Conservation (phyloP, 257 asterid species). For the Fraxinus anomala region DNA sequence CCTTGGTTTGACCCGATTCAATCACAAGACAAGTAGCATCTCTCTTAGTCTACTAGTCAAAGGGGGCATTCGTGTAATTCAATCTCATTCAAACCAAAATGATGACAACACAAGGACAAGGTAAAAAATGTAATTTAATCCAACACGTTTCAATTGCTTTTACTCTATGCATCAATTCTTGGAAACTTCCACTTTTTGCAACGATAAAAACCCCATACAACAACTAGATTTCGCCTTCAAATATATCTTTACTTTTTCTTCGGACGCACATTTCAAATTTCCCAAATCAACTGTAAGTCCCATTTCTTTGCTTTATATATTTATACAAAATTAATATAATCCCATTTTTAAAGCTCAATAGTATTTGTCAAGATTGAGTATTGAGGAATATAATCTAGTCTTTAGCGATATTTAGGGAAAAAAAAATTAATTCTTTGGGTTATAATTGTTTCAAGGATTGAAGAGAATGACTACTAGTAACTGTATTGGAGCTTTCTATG, state of each 20-base stretch:
- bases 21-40: too few species aligned
- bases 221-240: not conserved
- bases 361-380: not conserved
- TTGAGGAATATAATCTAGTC: constrained; percentile 7
- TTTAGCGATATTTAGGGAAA: not conserved
- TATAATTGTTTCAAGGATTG: constrained; percentile 17
- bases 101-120: not conserved
- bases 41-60: not conserved
- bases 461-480: constrained; percentile 50
- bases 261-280: not conserved
- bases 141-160: not conserved
- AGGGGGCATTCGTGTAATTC: not conserved
- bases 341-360: not conserved
- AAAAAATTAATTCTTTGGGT: constrained; percentile 9
- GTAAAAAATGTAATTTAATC: not conserved
- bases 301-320: not conserved
- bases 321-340: not conserved
- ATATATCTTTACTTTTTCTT: not conserved
- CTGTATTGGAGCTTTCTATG: constrained; percentile 55
- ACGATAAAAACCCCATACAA: not conserved
- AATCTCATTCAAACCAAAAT: not conserved
- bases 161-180: not conserved
- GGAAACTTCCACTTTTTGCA: not conserved
- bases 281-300: not conserved
- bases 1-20: too few species aligned